These are phyloP conservation scores for Globisporangium paroecandrum DNA, from an alignment of 352 stramenopile genomes.

Conservation along the genomic window DNA sequence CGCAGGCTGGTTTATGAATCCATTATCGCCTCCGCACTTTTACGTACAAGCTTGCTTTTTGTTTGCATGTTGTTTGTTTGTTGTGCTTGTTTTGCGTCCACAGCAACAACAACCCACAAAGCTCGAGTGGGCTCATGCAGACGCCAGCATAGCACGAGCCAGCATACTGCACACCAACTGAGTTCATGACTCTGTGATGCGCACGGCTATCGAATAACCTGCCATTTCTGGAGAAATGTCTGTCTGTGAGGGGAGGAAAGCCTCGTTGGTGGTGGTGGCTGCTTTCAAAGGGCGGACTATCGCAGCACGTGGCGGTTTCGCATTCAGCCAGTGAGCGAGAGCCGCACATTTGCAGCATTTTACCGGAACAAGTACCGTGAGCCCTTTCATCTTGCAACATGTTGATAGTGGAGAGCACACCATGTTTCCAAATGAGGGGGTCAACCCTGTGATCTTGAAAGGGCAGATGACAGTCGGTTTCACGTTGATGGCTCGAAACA, in stretches of 20 bases:
- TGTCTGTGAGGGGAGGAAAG: background rate
- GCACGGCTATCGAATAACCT: background rate
- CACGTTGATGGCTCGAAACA: background rate
- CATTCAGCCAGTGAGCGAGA: background rate
- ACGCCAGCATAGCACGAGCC: background rate
- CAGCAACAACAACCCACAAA: background rate
- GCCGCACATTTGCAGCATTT: conserved; percentile 10
- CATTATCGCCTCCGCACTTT: background rate
- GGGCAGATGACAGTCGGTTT: background rate
- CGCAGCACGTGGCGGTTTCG: background rate
- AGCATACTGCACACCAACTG: background rate
- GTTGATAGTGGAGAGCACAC: no score
- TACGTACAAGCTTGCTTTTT: background rate
- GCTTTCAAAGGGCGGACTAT: conserved; percentile 9
- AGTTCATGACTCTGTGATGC: background rate
- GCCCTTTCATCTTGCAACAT: background rate
- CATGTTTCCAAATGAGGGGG: background rate
- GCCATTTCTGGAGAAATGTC: background rate
- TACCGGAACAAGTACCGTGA: conserved; percentile 4
- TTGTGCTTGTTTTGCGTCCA: background rate
- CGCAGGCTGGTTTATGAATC: background rate
- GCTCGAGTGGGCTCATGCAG: background rate
- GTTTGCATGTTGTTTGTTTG: background rate
- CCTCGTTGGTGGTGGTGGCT: conserved; percentile 4
- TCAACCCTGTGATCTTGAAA: conserved; percentile 2